Base-by-base conservation (phyloP, 129 eudicot species). In the Flaveria robusta region DNA sequence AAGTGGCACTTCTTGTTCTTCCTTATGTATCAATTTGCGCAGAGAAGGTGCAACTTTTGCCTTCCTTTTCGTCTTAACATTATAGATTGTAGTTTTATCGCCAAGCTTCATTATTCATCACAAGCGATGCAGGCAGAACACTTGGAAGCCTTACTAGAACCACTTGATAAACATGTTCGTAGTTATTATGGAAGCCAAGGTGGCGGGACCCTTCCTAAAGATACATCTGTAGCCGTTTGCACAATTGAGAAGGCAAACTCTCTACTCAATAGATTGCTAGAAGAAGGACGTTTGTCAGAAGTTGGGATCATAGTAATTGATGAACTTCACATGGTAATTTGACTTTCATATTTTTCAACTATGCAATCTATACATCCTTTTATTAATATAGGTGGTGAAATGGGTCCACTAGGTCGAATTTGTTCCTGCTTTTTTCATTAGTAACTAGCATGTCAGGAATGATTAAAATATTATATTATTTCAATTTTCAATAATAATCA, bases 161-260 rank as follows among this genome's bases (percentile, higher is more conserved):
- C 99, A 64, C 87, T 94, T 58, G 86, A 79, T 55, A 91, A 91
- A 75, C 99, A 89, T 84, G 97, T 94, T 5, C 92, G 97, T 20
- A 91, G 99, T 81, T 94, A 88, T 77, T 94, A 91, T 77, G 99
- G 97, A 66, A 94, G 85, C 79, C 99, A 94, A 82, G 99, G 99
- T 47, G 97, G 99, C 51, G 96, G 97, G 47, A 81, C 91, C 27
- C 97, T 94, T 85, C 96, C 97, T n/a, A 94, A 94, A 86, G 99
- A 94, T 71, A 94, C 99, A 41, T 86, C 97, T 60, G 93, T 94
- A n/a, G 99, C 97, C 74, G 96, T 94, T 66, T 94, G 99, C 85
- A 94, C 99, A 39, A 94, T 94, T 29, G 99, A 94, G 80, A 94
- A 94, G 83, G 97, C 99, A 81, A 94, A 94, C 66, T 94, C 99